Conservation (phyloP, 495 filamentous ascomycete species). For the Aspergillus sclerotioniger region DNA sequence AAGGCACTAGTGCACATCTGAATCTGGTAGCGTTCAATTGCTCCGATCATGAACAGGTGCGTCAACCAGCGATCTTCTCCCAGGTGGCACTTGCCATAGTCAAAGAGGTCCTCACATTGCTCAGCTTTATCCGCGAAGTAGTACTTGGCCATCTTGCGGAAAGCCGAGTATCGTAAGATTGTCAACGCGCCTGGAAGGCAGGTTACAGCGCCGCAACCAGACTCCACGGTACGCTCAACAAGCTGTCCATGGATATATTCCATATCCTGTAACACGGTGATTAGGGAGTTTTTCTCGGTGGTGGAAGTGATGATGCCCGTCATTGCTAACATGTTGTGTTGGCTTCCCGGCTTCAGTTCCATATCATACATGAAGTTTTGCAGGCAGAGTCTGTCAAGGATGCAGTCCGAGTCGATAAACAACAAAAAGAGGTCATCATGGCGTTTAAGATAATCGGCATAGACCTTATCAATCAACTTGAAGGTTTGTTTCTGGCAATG, state of each 20-base stretch:
- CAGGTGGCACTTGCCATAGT: slow-evolving; percentile 92
- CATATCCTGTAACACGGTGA: slow-evolving; percentile 95
- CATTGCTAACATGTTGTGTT: slow-evolving; percentile 95
- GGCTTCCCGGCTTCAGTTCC: slow-evolving; percentile 94
- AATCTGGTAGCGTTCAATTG: slow-evolving; percentile 89
- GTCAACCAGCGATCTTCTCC: slow-evolving; percentile 98
- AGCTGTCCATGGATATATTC: slow-evolving; percentile 98
- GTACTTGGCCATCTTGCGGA: slow-evolving; percentile 95
- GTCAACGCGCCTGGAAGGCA: slow-evolving; percentile 94
- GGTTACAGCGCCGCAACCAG: slow-evolving; percentile 90
- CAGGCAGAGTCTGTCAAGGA: slow-evolving; percentile 86
- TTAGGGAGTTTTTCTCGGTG: slow-evolving; percentile 80
- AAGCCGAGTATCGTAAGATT: slow-evolving; percentile 93
- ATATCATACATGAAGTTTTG: slow-evolving; percentile 99
- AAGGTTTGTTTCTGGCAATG: slow-evolving; percentile 94
- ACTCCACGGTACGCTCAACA: slow-evolving; percentile 95
- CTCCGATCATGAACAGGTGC: slow-evolving; percentile 98
- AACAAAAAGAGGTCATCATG: slow-evolving; percentile 94
- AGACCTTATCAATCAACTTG: slow-evolving; percentile 91
- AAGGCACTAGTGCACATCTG: slow-evolving; percentile 97
- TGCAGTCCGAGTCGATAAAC: slow-evolving; percentile 98
- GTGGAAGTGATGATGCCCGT: slow-evolving; percentile 97
- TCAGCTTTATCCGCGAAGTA: slow-evolving; percentile 98
- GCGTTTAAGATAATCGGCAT: slow-evolving; percentile 79
- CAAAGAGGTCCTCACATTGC: slow-evolving; percentile 93